Conservation (phyloP, 177 flowering plant genomes). For the Vitis hybrid region DNA sequence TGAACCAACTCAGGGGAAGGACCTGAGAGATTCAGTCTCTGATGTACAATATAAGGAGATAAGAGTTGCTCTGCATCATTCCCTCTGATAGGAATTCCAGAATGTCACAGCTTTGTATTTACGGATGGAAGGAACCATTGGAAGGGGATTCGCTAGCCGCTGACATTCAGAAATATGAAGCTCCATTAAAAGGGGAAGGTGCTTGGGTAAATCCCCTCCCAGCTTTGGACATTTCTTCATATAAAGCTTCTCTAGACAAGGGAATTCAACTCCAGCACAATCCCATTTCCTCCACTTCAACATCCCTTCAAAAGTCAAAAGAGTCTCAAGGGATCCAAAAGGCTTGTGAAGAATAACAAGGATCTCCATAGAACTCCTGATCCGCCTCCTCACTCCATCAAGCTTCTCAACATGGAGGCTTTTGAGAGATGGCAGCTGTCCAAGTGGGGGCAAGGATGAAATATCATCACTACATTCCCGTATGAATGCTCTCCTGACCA, state of each 20-base stretch:
- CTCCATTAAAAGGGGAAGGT: conserved; percentile 1
- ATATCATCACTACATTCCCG: conserved; percentile 3
- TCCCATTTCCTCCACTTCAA: conserved; percentile 16
- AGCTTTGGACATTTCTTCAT: conserved; percentile 15
- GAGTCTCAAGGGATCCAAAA: conserved; percentile 9
- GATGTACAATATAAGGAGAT: conserved; percentile 1
- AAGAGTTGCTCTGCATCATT: not conserved
- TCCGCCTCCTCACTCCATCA: conserved; percentile 8
- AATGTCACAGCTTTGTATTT: not conserved
- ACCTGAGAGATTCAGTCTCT: not conserved
- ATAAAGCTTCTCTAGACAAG: conserved; percentile 3
- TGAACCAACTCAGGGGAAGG: too few relatives aligned
- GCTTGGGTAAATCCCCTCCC: conserved; percentile 8
- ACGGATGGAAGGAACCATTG: not conserved
- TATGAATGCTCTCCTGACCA: conserved; percentile 20
- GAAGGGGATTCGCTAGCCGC: not conserved
- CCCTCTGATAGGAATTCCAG: not conserved
- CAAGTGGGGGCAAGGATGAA: conserved; percentile 19
- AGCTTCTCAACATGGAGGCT: conserved; percentile 5
- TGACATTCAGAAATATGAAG: not conserved
- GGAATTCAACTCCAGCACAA: not conserved
- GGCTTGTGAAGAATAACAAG: not conserved
- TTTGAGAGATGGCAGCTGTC: conserved; percentile 14
- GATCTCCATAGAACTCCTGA: conserved; percentile 8
- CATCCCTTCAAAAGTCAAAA: conserved; percentile 9